phyloP scores from a whole-genome alignment of 176 grass and related monocot genomes.

The Urochloa ruziziensis region DNA sequence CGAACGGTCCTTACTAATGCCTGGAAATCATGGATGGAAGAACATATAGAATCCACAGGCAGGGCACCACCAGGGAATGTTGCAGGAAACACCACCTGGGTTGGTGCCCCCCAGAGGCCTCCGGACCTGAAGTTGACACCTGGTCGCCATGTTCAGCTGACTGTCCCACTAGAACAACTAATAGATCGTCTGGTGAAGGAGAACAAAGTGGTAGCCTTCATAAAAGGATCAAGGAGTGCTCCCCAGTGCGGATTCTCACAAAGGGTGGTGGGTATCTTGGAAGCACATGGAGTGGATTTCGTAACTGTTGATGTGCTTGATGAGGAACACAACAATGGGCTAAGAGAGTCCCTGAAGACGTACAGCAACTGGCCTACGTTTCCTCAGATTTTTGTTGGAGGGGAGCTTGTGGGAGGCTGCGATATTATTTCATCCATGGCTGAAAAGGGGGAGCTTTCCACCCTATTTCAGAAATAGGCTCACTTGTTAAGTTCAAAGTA shows the following conservation, averaged over 20 bases:
- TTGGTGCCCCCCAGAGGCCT: slow-evolving; percentile 49
- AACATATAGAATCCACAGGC: slow-evolving; percentile 69
- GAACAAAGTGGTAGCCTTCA: slow-evolving; percentile 92
- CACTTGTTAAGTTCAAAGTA: not conserved
- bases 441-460: slow-evolving; percentile 78
- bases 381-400: slow-evolving; percentile 78
- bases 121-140: slow-evolving; percentile 71
- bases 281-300: slow-evolving; percentile 71
- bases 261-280: slow-evolving; percentile 80
- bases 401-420: slow-evolving; percentile 79
- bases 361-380: slow-evolving; percentile 97
- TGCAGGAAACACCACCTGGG: slow-evolving; percentile 78
- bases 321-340: slow-evolving; percentile 86
- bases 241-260: slow-evolving; percentile 92
- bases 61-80: slow-evolving; percentile 86
- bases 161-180: slow-evolving; percentile 65
- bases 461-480: slow-evolving; percentile 60
- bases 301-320: slow-evolving; percentile 78
- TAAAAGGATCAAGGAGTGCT: slow-evolving; percentile 90
- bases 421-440: slow-evolving; percentile 91
- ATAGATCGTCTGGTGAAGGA: slow-evolving; percentile 88
- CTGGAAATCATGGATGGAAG: slow-evolving; percentile 96
- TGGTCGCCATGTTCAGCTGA: slow-evolving; percentile 84
- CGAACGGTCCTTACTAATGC: slow-evolving; percentile 53
- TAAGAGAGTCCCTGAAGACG: slow-evolving; percentile 75